Conservation (phyloP, 352 stramenopile genomes). For the Lagenidium giganteum region DNA sequence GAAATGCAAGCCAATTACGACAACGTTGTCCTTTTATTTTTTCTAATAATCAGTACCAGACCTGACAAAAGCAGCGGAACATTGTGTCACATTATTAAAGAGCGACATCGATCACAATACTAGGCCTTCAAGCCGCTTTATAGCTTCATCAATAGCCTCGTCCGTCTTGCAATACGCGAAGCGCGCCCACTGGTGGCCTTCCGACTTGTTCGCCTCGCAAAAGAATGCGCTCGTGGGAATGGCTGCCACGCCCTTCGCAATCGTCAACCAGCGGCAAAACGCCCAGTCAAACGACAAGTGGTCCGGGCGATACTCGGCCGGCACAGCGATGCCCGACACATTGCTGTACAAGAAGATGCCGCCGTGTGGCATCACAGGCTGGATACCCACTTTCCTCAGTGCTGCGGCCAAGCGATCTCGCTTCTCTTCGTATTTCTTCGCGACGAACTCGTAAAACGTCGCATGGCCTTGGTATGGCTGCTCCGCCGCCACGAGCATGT, state of each 20-base stretch:
- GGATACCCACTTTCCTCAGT: slow-evolving; percentile 52
- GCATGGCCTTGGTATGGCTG: slow-evolving; percentile 63
- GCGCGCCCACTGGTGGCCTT: slow-evolving; percentile 73
- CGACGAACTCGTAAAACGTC: slow-evolving; percentile 81
- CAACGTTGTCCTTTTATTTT: too few relatives aligned
- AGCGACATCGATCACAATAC: neutral
- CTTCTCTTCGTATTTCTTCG: slow-evolving; percentile 68
- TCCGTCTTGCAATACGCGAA: slow-evolving; percentile 98
- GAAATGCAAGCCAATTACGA: too few relatives aligned
- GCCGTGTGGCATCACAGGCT: slow-evolving; percentile 51
- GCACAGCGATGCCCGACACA: slow-evolving; percentile 62
- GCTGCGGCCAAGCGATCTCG: slow-evolving; percentile 52
- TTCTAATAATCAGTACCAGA: too few relatives aligned
- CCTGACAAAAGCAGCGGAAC: too few relatives aligned
- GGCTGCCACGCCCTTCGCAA: slow-evolving; percentile 86
- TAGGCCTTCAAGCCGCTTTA: slow-evolving; percentile 40
- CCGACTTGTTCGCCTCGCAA: slow-evolving; percentile 61
- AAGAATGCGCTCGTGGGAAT: slow-evolving; percentile 94
- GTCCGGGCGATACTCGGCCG: slow-evolving; percentile 33
- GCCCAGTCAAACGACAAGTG: slow-evolving; percentile 87
- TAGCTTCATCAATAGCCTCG: slow-evolving; percentile 86
- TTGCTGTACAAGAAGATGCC: slow-evolving; percentile 83
- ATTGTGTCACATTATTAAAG: too few relatives aligned
- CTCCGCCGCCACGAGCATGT: slow-evolving; percentile 67
- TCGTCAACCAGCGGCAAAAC: slow-evolving; percentile 91